Conservation (phyloP, 306 rosid species). For the Malus orientalis region DNA sequence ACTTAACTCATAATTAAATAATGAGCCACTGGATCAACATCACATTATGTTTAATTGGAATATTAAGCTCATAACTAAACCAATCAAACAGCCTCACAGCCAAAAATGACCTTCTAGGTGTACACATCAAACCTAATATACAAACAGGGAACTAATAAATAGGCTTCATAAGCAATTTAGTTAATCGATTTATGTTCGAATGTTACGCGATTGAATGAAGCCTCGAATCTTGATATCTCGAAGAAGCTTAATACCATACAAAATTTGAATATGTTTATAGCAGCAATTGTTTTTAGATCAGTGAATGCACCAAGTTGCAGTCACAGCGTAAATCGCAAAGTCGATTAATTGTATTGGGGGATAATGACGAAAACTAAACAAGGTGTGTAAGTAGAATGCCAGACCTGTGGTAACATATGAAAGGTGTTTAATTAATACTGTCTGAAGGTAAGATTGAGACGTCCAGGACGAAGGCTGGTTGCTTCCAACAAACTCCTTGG, state of each 20-base stretch:
- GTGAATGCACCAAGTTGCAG: not conserved
- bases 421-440: not conserved
- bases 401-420: constrained; percentile 1
- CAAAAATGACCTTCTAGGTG: not conserved
- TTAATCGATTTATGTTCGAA: not conserved
- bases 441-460: constrained; percentile 70
- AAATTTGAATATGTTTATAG: not conserved
- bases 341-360: not conserved
- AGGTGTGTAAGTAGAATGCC: not conserved
- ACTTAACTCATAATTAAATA: not conserved
- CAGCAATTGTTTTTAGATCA: not conserved
- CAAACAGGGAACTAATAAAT: not conserved
- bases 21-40: not conserved
- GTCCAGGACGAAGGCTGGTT: constrained; percentile 42
- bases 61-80: not conserved
- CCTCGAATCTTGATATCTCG: not conserved
- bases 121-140: not conserved
- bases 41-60: not conserved
- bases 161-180: not conserved
- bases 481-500: constrained; percentile 33
- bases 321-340: constrained; percentile 10
- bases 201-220: not conserved
- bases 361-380: not conserved
- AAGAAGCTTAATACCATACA: not conserved
- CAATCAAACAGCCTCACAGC: constrained; percentile 5